Evolutionary conservation across 192 early-diverging fungal genomes (phyloP).

Genomic region (Cladochytrium replicatum): DNA sequence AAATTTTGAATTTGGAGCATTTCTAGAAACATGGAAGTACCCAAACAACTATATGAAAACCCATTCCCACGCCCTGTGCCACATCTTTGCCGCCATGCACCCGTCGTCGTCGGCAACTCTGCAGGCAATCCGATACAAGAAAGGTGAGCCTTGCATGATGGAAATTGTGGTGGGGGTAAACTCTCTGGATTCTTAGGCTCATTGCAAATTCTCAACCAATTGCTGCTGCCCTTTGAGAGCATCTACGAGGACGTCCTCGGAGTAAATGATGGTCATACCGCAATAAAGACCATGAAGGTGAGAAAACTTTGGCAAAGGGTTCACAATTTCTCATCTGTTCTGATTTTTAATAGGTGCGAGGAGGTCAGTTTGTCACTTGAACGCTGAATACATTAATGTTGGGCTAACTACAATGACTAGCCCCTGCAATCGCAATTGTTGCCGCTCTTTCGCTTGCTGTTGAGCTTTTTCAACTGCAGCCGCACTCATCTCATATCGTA

Average conservation of each 20-base stretch:
- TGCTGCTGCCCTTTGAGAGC: slow-evolving; percentile 76
- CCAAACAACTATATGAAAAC: too few species aligned
- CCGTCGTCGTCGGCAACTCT: too few species aligned
- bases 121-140: too few species aligned
- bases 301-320: slow-evolving; percentile 1
- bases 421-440: slow-evolving; percentile 96
- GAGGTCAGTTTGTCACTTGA: slow-evolving; percentile 24
- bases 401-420: slow-evolving; percentile 20
- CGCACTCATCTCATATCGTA: slow-evolving; percentile 7
- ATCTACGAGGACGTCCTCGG: slow-evolving; percentile 59
- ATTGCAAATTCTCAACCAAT: slow-evolving; percentile 83
- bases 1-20: too few species aligned
- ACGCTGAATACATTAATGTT: neutral
- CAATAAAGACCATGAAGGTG: slow-evolving; percentile 86
- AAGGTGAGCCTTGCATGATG: too few species aligned
- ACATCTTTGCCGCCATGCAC: too few species aligned
- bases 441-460: slow-evolving; percentile 84
- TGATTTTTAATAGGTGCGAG: slow-evolving; percentile 17
- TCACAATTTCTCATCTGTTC: neutral
- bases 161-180: too few species aligned
- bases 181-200: slow-evolving; percentile 16
- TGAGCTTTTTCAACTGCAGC: slow-evolving; percentile 53
- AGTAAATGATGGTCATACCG: slow-evolving; percentile 65
- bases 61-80: too few species aligned
- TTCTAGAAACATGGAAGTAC: too few species aligned